Conservation (phyloP, 441 rosid species). For the Flueggea neowawraea region DNA sequence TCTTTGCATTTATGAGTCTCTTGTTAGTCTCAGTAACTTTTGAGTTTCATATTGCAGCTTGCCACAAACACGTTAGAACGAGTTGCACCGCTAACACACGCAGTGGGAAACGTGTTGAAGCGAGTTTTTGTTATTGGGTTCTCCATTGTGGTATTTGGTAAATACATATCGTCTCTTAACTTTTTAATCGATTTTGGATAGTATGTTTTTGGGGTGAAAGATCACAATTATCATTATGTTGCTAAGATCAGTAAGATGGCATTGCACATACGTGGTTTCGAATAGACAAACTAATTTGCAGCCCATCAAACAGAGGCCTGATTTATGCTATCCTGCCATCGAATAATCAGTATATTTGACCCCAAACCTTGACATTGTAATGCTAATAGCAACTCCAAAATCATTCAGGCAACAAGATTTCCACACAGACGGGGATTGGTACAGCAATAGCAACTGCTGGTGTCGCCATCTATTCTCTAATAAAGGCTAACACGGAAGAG, state of each 20-base stretch:
- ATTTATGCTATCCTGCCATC: no score
- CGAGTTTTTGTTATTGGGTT: constrained; percentile 69
- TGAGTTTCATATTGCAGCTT: constrained; percentile 33
- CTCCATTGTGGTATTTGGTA: constrained; percentile 60
- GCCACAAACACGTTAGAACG: constrained; percentile 68
- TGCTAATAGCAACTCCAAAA: no score
- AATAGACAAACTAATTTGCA: no score
- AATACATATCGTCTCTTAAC: constrained; percentile 7
- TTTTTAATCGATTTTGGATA: background rate
- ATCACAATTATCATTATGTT: no score
- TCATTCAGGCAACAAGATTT: constrained; percentile 52
- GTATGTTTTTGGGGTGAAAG: no score
- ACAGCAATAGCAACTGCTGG: constrained; percentile 69
- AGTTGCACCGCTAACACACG: constrained; percentile 72
- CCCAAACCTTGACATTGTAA: no score
- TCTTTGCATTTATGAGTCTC: no score
- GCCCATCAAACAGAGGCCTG: no score
- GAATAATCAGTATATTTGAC: no score
- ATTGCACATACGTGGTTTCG: no score
- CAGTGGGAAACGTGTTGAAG: constrained; percentile 70
- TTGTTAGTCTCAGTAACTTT: background rate
- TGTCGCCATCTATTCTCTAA: constrained; percentile 62
- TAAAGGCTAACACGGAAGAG: constrained; percentile 69
- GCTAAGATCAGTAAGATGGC: no score
- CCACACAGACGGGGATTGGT: constrained; percentile 69